Evolutionary conservation across 2,329 filamentous ascomycete species (phyloP).

Genomic region (Keithomyces neogunnii): DNA sequence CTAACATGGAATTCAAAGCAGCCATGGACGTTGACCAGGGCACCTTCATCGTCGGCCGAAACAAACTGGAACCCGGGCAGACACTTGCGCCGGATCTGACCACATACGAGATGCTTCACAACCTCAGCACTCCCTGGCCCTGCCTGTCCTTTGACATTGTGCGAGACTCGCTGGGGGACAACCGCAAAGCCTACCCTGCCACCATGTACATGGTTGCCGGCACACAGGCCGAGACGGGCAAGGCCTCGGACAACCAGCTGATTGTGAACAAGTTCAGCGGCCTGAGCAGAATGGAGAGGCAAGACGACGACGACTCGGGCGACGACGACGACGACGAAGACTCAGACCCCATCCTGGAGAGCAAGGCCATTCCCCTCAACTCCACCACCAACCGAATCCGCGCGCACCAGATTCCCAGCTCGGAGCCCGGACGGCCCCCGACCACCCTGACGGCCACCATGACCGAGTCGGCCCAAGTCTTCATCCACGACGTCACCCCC

Average conservation of each 20-base stretch:
- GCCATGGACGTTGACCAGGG: conserved; percentile 91
- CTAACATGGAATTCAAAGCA: conserved; percentile 1
- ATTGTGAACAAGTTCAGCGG: conserved; percentile 96
- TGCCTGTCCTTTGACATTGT: conserved; percentile 94
- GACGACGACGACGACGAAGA: conserved; percentile 69
- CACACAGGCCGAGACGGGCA: conserved; percentile 74
- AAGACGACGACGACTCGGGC: conserved; percentile 55
- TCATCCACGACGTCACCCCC: conserved; percentile 90
- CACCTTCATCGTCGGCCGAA: conserved; percentile 92
- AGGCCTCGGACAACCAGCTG: conserved; percentile 80
- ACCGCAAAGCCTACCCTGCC: conserved; percentile 86
- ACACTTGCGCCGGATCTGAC: conserved; percentile 83
- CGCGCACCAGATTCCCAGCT: conserved; percentile 67
- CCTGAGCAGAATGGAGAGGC: conserved; percentile 75
- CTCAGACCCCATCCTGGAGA: conserved; percentile 86
- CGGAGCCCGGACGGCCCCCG: conserved; percentile 61
- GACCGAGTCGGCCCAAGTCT: conserved; percentile 80
- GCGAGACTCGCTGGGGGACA: conserved; percentile 75
- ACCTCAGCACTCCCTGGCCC: conserved; percentile 88
- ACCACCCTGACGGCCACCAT: conserved; percentile 84
- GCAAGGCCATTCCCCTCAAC: conserved; percentile 74
- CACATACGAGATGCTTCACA: conserved; percentile 98
- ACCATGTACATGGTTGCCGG: conserved; percentile 93
- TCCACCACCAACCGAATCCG: conserved; percentile 94
- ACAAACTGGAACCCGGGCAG: conserved; percentile 84